A percentile compares a stretch with the other conserved stretches of the same genome.
phyloP scores from a whole-genome alignment of 164 flowering plant species.

The Tetrastigma voinierianum region DNA sequence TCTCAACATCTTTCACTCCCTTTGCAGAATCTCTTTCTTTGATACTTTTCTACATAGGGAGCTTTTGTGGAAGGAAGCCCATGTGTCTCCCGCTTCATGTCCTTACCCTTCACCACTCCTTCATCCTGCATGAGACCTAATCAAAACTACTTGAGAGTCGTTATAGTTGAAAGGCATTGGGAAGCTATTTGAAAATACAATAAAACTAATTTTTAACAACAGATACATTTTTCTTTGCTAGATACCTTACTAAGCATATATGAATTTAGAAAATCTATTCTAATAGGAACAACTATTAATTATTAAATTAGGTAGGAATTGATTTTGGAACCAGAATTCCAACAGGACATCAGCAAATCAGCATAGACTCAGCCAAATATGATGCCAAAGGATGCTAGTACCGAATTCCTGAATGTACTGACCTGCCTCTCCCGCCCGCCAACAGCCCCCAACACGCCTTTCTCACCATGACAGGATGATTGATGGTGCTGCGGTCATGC shows the following conservation, averaged over 20 bases:
- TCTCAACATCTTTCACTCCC: conserved; percentile 64
- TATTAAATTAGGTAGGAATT: no score
- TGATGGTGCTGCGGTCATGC: conserved; percentile 54
- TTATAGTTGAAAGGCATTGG: no score
- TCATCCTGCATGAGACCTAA: conserved; percentile 59
- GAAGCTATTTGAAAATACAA: no score
- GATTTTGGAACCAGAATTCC: no score
- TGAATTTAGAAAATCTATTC: background rate
- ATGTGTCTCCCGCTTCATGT: conserved; percentile 63
- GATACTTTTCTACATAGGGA: conserved; percentile 51
- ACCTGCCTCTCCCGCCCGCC: conserved; percentile 75
- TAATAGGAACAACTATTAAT: no score
- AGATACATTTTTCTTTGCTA: no score
- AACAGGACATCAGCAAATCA: no score
- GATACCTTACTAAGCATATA: no score
- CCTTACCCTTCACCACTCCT: conserved; percentile 63
- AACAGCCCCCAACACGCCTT: no score
- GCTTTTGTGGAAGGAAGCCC: conserved; percentile 51
- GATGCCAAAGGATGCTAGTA: no score
- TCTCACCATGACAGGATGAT: conserved; percentile 47
- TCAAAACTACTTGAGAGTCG: background rate
- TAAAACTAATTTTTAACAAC: background rate
- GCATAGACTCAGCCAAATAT: no score
- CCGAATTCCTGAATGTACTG: conserved; percentile 75
- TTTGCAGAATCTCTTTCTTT: conserved; percentile 46